Conservation (phyloP, 192 early-diverging fungal species). For the Pilaira anomala region DNA sequence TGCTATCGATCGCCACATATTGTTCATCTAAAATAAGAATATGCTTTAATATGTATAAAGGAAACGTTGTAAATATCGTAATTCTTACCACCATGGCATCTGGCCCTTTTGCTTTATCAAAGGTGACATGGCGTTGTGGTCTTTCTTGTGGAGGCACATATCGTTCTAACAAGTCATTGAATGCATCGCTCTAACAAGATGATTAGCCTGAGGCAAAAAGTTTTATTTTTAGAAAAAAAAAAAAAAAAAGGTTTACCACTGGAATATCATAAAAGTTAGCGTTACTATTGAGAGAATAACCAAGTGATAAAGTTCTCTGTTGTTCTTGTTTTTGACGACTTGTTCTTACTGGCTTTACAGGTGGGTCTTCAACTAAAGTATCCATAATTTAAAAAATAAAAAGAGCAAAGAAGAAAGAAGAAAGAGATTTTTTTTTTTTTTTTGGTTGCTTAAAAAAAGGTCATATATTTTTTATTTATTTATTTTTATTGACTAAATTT, state of each 20-base stretch:
- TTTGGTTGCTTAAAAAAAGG: background rate
- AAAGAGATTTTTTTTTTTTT: too few relatives aligned
- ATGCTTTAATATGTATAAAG: background rate
- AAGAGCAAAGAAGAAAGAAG: background rate
- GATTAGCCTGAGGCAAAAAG: background rate
- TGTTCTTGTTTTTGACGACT: background rate
- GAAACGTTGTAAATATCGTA: background rate
- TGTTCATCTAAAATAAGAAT: conserved; percentile 35
- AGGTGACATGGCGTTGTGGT: conserved; percentile 35
- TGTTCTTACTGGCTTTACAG: conserved; percentile 2
- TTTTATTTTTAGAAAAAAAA: background rate
- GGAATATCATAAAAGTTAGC: conserved; percentile 52
- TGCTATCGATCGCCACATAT: conserved; percentile 47
- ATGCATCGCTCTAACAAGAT: conserved; percentile 39
- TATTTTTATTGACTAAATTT: background rate
- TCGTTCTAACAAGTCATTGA: conserved; percentile 42
- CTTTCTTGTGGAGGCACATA: conserved; percentile 48
- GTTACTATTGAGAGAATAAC: conserved; percentile 28
- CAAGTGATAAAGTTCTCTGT: conserved; percentile 9
- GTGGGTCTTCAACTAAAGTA: background rate
- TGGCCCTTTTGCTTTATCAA: conserved; percentile 33
- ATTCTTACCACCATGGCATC: conserved; percentile 40
- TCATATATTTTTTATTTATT: background rate
- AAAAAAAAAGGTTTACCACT: conserved; percentile 27
- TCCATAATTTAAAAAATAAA: conserved; percentile 5